A percentile compares a stretch with the other conserved stretches of the same genome.
Evolutionary conservation across 768 basidiomycete genomes (phyloP).

Genomic region (Mycena kentingensis): DNA sequence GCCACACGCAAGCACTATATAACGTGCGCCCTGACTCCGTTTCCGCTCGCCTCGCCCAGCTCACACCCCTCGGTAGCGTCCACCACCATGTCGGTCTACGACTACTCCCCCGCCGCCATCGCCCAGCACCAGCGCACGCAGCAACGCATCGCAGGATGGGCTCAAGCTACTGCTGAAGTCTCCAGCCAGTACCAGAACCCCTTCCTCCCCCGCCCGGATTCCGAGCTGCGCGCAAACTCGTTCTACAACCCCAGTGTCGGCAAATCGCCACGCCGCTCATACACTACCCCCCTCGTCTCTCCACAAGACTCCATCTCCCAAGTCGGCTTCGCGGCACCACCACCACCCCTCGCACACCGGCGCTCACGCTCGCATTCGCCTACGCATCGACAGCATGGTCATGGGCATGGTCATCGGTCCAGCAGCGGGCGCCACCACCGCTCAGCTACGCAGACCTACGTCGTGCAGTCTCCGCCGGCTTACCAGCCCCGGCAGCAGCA

Average conservation of each 20-base stretch:
- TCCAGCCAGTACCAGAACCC: constrained; percentile 13
- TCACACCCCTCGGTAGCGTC: too few species aligned
- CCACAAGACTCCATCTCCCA: constrained; percentile 16
- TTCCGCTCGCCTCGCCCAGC: too few species aligned
- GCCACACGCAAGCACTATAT: too few species aligned
- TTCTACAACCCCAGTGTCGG: constrained; percentile 1
- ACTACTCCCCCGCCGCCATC: constrained; percentile 46
- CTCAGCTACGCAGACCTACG: not conserved
- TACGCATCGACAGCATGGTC: too few species aligned
- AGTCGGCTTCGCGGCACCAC: not conserved
- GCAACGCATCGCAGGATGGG: constrained; percentile 41
- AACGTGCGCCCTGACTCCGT: too few species aligned
- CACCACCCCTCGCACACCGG: not conserved
- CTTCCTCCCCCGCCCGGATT: constrained; percentile 19
- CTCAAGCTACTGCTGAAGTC: constrained; percentile 29
- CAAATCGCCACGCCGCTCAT: constrained; percentile 5
- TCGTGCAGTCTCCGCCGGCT: not conserved
- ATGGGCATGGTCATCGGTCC: constrained; percentile 2
- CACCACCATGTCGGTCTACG: constrained; percentile 48
- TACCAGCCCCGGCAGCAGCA: too few species aligned
- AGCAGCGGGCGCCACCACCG: not conserved
- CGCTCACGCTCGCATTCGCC: constrained; percentile 11
- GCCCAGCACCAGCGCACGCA: constrained; percentile 39
- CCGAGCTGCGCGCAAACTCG: constrained; percentile 9
- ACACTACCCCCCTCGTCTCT: constrained; percentile 2